Base-by-base conservation (phyloP, 2,329 filamentous ascomycete genomes). In the Canariomyces notabilis region DNA sequence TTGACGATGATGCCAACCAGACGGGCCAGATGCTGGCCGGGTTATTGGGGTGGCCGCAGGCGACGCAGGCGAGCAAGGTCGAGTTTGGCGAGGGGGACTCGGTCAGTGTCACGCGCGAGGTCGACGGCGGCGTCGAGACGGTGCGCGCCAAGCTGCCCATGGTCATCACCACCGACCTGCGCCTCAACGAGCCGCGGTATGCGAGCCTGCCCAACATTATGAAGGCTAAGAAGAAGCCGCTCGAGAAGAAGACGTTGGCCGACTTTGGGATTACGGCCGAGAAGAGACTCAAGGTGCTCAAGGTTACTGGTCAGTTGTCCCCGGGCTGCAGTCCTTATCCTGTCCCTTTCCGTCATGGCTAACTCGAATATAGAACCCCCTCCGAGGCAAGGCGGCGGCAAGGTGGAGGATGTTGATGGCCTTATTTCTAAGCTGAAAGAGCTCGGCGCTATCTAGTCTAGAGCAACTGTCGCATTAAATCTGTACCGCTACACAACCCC, bases 151-250 rank as follows among this genome's bases (percentile, higher is more conserved):
- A 85, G 73, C 70, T 98, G 68, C 93, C 93, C 0, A 83, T 97
- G 82, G 74, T 98, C 42, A 87, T 98, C 59, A 98, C 93, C 51
- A 95, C 93, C 52, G 93, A 98, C 73, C 68, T 98, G 71, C 75
- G 93, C 42, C 73, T 98, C 66, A 98, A 98, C 64, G 89, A 94
- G 79, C 93, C 93, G 49, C 76, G 93, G 55, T 98, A 95, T 67
- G 93, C 91, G 18, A 95, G 82, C 68, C 68, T 98, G 79, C 91
- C 90, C 41, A 97, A 97, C 66, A 97, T 98, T 56, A 98, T 98
- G 93, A 98, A 97, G 84, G 93, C 93, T 43, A 98, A 98, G 86
- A 98, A 97, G 87, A 98, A 98, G 85, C 87, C 87, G 63, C 64
- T 98, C 59, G 89, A 93, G 61, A 97, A 96, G 85, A 85, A 89